Evolutionary conservation across 1,284 basidiomycete species (phyloP).

Genomic region (Puccinia horiana): DNA sequence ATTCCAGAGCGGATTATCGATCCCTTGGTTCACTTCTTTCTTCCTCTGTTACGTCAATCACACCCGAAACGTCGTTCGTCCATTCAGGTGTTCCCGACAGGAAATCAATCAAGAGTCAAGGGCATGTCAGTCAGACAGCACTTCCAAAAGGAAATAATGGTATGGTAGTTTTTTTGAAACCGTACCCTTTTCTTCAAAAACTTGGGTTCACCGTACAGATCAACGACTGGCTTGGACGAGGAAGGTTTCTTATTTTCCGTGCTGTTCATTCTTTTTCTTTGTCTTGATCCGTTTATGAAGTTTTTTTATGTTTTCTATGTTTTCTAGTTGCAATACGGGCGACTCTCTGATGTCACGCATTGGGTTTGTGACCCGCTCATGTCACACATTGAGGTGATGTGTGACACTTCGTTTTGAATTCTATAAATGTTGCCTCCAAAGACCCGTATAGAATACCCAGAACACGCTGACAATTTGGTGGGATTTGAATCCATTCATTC

Average conservation of each 20-base stretch:
- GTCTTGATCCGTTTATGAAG: background rate
- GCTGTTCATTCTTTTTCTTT: background rate
- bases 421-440: too few species aligned
- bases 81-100: background rate
- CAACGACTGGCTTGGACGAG: constrained; percentile 1
- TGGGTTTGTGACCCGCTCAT: background rate
- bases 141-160: too few species aligned
- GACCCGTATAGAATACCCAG: too few species aligned
- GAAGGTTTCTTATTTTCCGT: background rate
- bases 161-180: background rate
- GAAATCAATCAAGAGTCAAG: background rate
- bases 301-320: background rate
- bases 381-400: too few species aligned
- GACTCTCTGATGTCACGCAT: background rate
- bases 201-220: constrained; percentile 36
- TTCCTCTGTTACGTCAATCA: constrained; percentile 5
- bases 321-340: background rate
- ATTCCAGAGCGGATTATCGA: constrained; percentile 27
- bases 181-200: constrained; percentile 33
- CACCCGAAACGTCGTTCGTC: background rate
- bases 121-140: background rate
- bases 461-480: too few species aligned
- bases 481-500: too few species aligned
- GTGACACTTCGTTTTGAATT: too few species aligned
- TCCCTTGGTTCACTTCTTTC: constrained; percentile 22